Conservation (phyloP, 352 stramenopile genomes). For the Globisporangium iwayamae region DNA sequence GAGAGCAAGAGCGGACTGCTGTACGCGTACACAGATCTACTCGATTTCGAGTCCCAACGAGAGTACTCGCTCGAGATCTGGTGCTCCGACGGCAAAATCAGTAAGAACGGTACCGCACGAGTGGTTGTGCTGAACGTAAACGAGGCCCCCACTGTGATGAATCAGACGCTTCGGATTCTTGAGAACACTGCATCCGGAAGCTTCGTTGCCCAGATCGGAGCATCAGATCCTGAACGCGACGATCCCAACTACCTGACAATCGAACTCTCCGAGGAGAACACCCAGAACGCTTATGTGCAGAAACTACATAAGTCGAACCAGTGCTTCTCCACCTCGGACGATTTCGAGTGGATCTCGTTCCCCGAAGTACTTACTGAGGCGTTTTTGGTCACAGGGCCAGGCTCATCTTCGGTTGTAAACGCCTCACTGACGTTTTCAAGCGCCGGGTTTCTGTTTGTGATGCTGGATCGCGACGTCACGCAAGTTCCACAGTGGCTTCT, state of each 20-base stretch:
- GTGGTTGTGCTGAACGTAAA: slow-evolving; percentile 48
- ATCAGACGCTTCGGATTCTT: slow-evolving; percentile 26
- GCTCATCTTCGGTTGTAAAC: neutral
- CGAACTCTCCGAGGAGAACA: neutral
- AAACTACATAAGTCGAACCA: neutral
- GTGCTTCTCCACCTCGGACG: slow-evolving; percentile 6
- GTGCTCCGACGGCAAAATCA: slow-evolving; percentile 37
- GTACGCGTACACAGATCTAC: slow-evolving; percentile 27
- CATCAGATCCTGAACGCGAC: slow-evolving; percentile 7
- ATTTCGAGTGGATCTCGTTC: slow-evolving; percentile 15
- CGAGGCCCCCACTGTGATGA: slow-evolving; percentile 28
- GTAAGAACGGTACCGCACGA: slow-evolving; percentile 10
- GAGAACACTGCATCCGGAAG: slow-evolving; percentile 28
- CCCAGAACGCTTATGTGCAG: slow-evolving; percentile 1
- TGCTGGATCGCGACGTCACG: slow-evolving; percentile 4
- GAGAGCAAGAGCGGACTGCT: slow-evolving; percentile 41
- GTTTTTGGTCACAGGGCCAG: slow-evolving; percentile 7
- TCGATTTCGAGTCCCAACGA: slow-evolving; percentile 47
- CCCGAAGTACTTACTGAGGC: neutral
- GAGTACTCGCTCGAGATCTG: slow-evolving; percentile 23
- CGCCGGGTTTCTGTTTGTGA: slow-evolving; percentile 2
- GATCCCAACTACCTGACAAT: slow-evolving; percentile 8
- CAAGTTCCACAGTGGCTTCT: slow-evolving; percentile 6
- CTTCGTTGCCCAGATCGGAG: neutral
- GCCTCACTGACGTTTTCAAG: slow-evolving; percentile 5